A percentile compares a stretch with the other conserved stretches of the same genome.
Conservation (phyloP, 1,284 basidiomycete species). For the Melampsora larici-populina region DNA sequence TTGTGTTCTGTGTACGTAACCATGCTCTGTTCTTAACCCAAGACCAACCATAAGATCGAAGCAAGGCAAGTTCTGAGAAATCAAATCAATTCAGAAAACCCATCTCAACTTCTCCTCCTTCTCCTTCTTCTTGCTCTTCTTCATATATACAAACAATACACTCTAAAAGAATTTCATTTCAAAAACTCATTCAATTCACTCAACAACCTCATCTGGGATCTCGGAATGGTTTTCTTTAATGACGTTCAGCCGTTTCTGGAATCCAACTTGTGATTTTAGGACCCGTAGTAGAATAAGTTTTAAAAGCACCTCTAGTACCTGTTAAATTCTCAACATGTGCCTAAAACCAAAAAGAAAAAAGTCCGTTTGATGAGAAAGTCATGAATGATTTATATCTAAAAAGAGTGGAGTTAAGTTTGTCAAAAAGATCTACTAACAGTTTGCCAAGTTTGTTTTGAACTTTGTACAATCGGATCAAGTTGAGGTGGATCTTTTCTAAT, state of each 20-base stretch:
- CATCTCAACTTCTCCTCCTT: no score
- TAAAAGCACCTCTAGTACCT: constrained; percentile 82
- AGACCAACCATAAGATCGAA: no score
- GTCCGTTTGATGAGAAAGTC: neutral
- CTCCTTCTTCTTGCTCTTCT: no score
- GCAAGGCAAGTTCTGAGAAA: no score
- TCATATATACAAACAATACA: neutral
- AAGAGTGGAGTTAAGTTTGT: no score
- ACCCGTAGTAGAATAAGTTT: constrained; percentile 75
- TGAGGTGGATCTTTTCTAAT: constrained; percentile 76
- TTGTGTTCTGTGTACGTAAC: no score
- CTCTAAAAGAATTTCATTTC: neutral
- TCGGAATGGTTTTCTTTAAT: constrained; percentile 1
- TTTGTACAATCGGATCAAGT: constrained; percentile 69
- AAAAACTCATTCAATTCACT: no score
- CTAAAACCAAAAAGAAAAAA: constrained; percentile 55
- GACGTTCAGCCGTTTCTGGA: constrained; percentile 62
- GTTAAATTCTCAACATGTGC: constrained; percentile 81
- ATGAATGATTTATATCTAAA: no score
- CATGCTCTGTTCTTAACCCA: no score
- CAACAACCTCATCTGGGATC: no score
- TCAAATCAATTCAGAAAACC: no score
- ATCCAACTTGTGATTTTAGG: constrained; percentile 81
- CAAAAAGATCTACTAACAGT: constrained; percentile 61
- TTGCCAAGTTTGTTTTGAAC: constrained; percentile 72